Percentiles rank a stretch among this genome's conserved stretches.
These are phyloP conservation scores for Jamesozyma rosinii DNA, from an alignment of 805 yeast genomes.

Conservation along the genomic window DNA sequence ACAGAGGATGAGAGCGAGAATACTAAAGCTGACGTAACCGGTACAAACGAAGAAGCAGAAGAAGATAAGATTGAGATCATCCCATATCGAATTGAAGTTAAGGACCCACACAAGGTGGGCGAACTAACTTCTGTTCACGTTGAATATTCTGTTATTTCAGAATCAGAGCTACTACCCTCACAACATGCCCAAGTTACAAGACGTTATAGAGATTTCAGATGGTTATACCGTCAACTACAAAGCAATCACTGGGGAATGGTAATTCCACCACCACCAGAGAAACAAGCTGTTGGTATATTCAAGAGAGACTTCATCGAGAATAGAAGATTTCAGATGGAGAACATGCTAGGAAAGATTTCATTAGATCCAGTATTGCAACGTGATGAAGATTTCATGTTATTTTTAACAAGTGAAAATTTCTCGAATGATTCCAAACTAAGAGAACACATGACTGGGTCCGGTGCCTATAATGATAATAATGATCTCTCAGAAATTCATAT, in stretches of 20 bases:
- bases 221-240: constrained; percentile 85
- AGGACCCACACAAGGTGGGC: constrained; percentile 87
- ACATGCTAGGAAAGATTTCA: constrained; percentile 71
- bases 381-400: constrained; percentile 71
- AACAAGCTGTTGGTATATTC: constrained; percentile 86
- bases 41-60: constrained; percentile 1
- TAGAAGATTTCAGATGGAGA: constrained; percentile 74
- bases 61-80: constrained; percentile 6
- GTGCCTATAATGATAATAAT: constrained; percentile 37
- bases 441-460: constrained; percentile 50
- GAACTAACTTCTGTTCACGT: constrained; percentile 84
- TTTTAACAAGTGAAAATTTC: constrained; percentile 68
- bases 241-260: constrained; percentile 82
- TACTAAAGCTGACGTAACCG: not conserved
- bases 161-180: constrained; percentile 28
- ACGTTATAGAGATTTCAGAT: constrained; percentile 84
- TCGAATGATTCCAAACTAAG: constrained; percentile 58
- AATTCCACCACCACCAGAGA: constrained; percentile 93
- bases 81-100: constrained; percentile 57
- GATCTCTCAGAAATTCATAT: constrained; percentile 32
- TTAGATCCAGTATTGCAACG: constrained; percentile 45
- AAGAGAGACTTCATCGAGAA: constrained; percentile 83
- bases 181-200: constrained; percentile 50
- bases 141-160: constrained; percentile 69
- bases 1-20: not conserved